phyloP scores from a whole-genome alignment of 2,329 filamentous ascomycete species.

The Metarhizium anisopliae region DNA sequence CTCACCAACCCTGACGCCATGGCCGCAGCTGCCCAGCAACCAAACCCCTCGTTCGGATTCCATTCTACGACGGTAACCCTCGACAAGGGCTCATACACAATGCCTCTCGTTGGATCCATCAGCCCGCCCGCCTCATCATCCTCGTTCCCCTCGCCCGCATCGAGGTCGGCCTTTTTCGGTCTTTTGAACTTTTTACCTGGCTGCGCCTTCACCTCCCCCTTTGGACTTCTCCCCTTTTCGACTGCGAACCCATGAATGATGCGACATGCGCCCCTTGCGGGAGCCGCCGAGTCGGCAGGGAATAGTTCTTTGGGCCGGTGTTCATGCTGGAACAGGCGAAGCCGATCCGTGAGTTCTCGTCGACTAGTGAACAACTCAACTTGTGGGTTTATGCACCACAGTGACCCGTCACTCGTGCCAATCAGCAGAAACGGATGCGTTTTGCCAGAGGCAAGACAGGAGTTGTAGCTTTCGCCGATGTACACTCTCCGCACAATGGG shows the following conservation, averaged over 20 bases:
- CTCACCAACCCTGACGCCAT: slow-evolving; percentile 59
- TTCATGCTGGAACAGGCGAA: slow-evolving; percentile 44
- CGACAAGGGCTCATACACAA: slow-evolving; percentile 54
- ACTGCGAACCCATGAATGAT: slow-evolving; percentile 42
- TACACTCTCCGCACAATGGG: slow-evolving; percentile 43
- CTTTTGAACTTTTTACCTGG: slow-evolving; percentile 26
- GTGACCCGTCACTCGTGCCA: slow-evolving; percentile 44
- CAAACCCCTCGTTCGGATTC: slow-evolving; percentile 59
- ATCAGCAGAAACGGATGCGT: slow-evolving; percentile 45
- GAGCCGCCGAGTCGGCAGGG: slow-evolving; percentile 16
- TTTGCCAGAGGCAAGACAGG: slow-evolving; percentile 38
- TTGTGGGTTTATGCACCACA: slow-evolving; percentile 37
- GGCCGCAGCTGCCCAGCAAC: slow-evolving; percentile 58
- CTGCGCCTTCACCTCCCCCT: slow-evolving; percentile 29
- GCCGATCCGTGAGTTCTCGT: slow-evolving; percentile 23
- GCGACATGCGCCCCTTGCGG: slow-evolving; percentile 37
- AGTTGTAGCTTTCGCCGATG: slow-evolving; percentile 39
- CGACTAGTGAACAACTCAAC: slow-evolving; percentile 26
- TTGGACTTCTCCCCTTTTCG: slow-evolving; percentile 39
- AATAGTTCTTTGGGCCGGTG: slow-evolving; percentile 30
- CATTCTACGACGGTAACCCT: slow-evolving; percentile 54
- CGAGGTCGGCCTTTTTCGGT: slow-evolving; percentile 22
- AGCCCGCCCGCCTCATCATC: slow-evolving; percentile 22
- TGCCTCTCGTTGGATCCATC: slow-evolving; percentile 31
- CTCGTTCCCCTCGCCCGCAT: slow-evolving; percentile 17